phyloP scores from a whole-genome alignment of 176 grass and related monocot species.

The Aegilops umbellulata region DNA sequence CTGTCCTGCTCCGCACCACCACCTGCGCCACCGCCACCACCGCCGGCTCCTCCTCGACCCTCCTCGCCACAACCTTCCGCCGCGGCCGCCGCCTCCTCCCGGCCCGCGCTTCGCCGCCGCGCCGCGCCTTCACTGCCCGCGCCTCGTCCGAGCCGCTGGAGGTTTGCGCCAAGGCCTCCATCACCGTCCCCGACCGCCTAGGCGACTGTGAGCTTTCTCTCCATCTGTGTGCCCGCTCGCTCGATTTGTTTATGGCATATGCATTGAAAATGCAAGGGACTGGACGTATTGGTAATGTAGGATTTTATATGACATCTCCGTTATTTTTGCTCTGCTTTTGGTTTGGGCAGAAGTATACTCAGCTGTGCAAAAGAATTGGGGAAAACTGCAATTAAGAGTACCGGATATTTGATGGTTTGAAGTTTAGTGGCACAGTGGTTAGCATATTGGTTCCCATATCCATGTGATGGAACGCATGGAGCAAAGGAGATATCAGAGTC shows the following conservation, averaged over 20 bases:
- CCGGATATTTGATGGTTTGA: neutral
- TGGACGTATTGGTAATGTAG: neutral
- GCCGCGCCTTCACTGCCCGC: constrained; percentile 31
- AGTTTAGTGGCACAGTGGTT: neutral
- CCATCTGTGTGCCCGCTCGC: neutral
- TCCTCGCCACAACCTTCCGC: constrained; percentile 39
- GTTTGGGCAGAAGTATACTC: neutral
- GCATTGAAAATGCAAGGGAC: neutral
- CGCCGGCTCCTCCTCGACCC: neutral
- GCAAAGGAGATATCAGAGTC: neutral
- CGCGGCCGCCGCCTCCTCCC: constrained; percentile 21
- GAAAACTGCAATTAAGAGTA: neutral
- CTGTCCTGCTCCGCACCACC: constrained; percentile 30
- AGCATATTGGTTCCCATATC: neutral
- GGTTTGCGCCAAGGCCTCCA: constrained; percentile 77
- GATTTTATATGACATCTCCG: neutral
- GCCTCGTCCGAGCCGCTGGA: constrained; percentile 55
- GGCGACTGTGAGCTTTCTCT: constrained; percentile 75
- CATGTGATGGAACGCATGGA: neutral
- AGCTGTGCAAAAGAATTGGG: neutral
- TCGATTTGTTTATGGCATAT: neutral
- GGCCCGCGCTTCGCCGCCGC: neutral
- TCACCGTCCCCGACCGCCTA: constrained; percentile 57
- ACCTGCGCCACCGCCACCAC: constrained; percentile 9
- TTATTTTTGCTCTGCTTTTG: neutral